Evolutionary conservation across 176 grass and related monocot species (phyloP).

Genomic region (Areca catechu): DNA sequence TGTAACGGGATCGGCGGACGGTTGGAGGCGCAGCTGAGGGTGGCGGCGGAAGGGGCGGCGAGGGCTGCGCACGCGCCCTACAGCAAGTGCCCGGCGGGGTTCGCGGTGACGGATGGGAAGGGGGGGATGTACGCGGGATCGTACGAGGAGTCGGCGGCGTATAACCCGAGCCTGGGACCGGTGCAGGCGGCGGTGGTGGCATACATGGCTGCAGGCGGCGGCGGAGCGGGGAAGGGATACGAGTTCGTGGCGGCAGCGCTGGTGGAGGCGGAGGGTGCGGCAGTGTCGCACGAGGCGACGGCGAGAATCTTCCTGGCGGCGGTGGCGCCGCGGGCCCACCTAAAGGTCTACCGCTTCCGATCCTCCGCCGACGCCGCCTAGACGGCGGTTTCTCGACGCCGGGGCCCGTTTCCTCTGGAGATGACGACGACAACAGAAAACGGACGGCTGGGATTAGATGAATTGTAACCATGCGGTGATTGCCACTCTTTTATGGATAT

Average conservation of each 20-base stretch:
- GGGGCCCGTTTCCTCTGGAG: too few species aligned
- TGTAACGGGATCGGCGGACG: neutral
- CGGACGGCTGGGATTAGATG: too few species aligned
- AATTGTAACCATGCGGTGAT: too few species aligned
- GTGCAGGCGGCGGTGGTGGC: conserved; percentile 79
- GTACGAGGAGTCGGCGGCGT: conserved; percentile 68
- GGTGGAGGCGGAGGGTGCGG: conserved; percentile 62
- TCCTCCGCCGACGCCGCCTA: conserved; percentile 20
- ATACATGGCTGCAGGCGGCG: conserved; percentile 33
- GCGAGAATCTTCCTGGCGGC: conserved; percentile 68
- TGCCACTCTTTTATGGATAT: too few species aligned
- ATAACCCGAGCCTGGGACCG: conserved; percentile 81
- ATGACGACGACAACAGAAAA: too few species aligned
- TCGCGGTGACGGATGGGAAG: conserved; percentile 56
- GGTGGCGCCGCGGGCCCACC: conserved; percentile 48
- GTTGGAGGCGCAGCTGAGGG: conserved; percentile 30
- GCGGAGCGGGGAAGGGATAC: neutral
- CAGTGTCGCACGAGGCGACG: conserved; percentile 65
- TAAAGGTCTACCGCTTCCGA: conserved; percentile 68
- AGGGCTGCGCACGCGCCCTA: conserved; percentile 69
- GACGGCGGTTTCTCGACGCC: too few species aligned
- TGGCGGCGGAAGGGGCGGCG: conserved; percentile 50
- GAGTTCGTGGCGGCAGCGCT: conserved; percentile 62
- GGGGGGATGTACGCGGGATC: conserved; percentile 66
- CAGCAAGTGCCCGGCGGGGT: conserved; percentile 63